phyloP scores from a whole-genome alignment of 2,329 filamentous ascomycete species.

The Aspergillus sp. region DNA sequence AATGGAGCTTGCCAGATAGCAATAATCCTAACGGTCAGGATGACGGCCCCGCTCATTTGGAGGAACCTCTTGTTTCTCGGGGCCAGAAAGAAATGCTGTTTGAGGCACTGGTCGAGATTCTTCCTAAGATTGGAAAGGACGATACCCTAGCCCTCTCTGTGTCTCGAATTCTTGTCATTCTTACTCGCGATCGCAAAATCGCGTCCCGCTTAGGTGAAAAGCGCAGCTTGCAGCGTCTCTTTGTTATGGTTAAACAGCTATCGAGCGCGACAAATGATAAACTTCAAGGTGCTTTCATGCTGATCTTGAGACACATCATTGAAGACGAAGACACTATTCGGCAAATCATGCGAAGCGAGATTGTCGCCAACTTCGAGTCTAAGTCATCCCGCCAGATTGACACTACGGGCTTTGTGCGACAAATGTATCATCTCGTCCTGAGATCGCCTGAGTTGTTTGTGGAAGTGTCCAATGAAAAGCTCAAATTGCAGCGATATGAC shows the following conservation, averaged over 20 bases:
- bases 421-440: conserved; percentile 75
- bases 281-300: conserved; percentile 74
- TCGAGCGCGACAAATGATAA: conserved; percentile 74
- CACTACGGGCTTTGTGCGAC: conserved; percentile 69
- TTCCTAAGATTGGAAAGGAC: conserved; percentile 86
- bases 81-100: conserved; percentile 72
- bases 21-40: conserved; percentile 50
- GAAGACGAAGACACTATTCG: conserved; percentile 90
- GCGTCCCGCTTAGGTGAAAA: conserved; percentile 80
- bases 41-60: conserved; percentile 57
- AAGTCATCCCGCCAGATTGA: conserved; percentile 62
- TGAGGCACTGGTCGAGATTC: conserved; percentile 73
- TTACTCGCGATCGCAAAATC: conserved; percentile 75
- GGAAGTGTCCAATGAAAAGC: conserved; percentile 78
- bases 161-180: conserved; percentile 77
- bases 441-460: conserved; percentile 84
- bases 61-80: conserved; percentile 61
- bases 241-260: conserved; percentile 93
- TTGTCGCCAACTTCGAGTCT: conserved; percentile 71
- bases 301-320: conserved; percentile 85
- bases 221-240: conserved; percentile 83
- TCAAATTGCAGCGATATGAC: conserved; percentile 69
- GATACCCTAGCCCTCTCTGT: conserved; percentile 80
- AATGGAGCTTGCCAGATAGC: conserved; percentile 62
- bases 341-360: conserved; percentile 89